Evolutionary conservation across 805 yeast genomes (phyloP).

Genomic region (Pichia occidentalis): DNA sequence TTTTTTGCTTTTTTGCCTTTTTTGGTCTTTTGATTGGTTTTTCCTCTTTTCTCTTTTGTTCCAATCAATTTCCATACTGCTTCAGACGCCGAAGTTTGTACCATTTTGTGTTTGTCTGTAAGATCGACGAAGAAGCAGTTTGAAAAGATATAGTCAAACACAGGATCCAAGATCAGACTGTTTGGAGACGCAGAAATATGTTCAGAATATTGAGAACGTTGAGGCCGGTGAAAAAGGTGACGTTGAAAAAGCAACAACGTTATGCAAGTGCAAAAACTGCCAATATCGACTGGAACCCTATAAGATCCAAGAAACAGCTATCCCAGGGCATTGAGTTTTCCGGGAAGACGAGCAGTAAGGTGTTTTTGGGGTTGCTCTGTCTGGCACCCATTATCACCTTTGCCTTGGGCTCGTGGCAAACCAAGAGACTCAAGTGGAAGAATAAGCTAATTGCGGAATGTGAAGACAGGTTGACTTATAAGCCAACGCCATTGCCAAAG

Average conservation of each 20-base stretch:
- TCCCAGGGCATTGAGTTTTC: conserved; percentile 25
- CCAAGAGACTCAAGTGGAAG: conserved; percentile 81
- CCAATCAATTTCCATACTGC: too few relatives aligned
- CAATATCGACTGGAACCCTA: conserved; percentile 80
- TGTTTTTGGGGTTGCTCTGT: conserved; percentile 36
- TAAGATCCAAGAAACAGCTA: conserved; percentile 42
- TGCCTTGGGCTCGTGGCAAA: conserved; percentile 91
- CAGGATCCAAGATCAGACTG: too few relatives aligned
- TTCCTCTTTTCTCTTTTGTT: too few relatives aligned
- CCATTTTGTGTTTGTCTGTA: too few relatives aligned
- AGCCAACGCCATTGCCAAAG: conserved; percentile 68
- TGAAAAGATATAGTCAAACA: too few relatives aligned
- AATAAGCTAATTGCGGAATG: conserved; percentile 71
- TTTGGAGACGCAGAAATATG: too few relatives aligned
- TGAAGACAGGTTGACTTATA: conserved; percentile 72
- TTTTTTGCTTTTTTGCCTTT: too few relatives aligned
- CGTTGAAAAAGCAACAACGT: conserved; percentile 7
- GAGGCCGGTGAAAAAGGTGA: neutral
- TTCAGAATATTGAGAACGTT: neutral
- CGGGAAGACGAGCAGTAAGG: conserved; percentile 20
- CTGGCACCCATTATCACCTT: conserved; percentile 87
- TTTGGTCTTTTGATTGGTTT: too few relatives aligned
- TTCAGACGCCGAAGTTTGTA: too few relatives aligned
- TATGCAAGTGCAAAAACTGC: conserved; percentile 50
- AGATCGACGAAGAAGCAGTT: too few relatives aligned